Base-by-base conservation (phyloP, 805 yeast species). In the Zygosaccharomyces pseudorouxii region DNA sequence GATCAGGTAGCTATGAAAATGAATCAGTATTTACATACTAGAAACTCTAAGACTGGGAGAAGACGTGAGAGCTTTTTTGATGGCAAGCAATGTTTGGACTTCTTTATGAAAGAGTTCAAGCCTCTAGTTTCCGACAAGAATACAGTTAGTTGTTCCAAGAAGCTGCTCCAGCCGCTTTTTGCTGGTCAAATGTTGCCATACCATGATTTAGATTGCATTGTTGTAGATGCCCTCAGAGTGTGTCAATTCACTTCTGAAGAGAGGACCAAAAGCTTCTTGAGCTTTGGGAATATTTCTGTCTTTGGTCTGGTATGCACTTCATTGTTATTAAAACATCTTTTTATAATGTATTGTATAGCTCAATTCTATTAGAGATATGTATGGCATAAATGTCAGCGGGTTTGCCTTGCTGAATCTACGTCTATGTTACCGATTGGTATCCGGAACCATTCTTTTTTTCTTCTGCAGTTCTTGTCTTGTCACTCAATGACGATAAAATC, bases 1-100 rank as follows among this genome's bases (percentile, higher is more conserved):
- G 28, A 25, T 25, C 10, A 25, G 7, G 7, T 25, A 10, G 50
- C 46, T 7, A 35, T 14, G 28, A 25, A 25, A 25, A 25, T 25
- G 28, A 25, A 25, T 25, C 28, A 9, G 28, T 10, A 25, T 25
- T 10, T 9, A 25, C 28, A 25, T 5, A 25, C 5, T 25, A 25
- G 28, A 25, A 9, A 25, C 11, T 22, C 23, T 6, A 22, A 6
- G 4, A 6, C 4, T 6, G 23, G 23, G 6, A 6, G 23, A 4
- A 22, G 6, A 22, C 4, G 6, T 22, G 23, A 22, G 23, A 22
- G 23, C 6, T 22, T 22, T 22, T 22, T 22, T 14, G 49, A 46
- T 41, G 49, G 49, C 2, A 41, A 25, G 12, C 41, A 46, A n/a
- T 46, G 49, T 36, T 25, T 46, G 33, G 22, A 35, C 3, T 46